These are phyloP conservation scores for Fraxinus velutina DNA, from an alignment of 305 asterid species.

Conservation along the genomic window DNA sequence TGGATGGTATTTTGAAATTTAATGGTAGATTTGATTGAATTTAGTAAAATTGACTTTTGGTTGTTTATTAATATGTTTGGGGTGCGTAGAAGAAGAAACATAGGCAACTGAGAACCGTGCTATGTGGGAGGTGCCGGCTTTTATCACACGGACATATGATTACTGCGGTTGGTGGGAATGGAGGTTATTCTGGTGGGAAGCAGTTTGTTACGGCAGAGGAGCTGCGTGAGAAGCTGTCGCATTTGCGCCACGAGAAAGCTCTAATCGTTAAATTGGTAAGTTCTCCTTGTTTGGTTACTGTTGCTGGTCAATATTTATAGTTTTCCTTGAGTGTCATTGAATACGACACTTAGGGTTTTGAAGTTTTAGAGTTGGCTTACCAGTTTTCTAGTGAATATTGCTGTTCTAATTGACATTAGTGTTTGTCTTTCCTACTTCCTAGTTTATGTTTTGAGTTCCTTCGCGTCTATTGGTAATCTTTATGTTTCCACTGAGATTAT, in stretches of 20 bases:
- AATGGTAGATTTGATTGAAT: neutral
- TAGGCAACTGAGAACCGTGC: conserved; percentile 64
- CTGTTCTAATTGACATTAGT: neutral
- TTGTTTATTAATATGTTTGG: neutral
- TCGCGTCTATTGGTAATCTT: neutral
- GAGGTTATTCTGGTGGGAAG: conserved; percentile 97
- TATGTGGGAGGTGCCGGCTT: conserved; percentile 92
- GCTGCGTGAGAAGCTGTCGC: conserved; percentile 84
- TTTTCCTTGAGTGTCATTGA: neutral
- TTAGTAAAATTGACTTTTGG: neutral
- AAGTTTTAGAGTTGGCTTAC: neutral
- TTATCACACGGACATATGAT: conserved; percentile 94
- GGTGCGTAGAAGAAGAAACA: conserved; percentile 85
- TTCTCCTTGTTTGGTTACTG: neutral
- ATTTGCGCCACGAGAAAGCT: conserved; percentile 78
- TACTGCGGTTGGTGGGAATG: conserved; percentile 98
- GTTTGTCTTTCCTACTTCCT: neutral
- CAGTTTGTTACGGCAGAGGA: conserved; percentile 92
- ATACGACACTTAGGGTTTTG: neutral
- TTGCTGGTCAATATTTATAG: neutral
- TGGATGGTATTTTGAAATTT: neutral
- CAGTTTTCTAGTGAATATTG: neutral
- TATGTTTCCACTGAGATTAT: neutral
- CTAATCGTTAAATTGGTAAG: conserved; percentile 80
- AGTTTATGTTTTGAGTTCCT: neutral